A percentile compares a stretch with the other conserved stretches of the same genome.
Evolutionary conservation across 768 basidiomycete species (phyloP).

Genomic region (Cystobasidium ongulense): DNA sequence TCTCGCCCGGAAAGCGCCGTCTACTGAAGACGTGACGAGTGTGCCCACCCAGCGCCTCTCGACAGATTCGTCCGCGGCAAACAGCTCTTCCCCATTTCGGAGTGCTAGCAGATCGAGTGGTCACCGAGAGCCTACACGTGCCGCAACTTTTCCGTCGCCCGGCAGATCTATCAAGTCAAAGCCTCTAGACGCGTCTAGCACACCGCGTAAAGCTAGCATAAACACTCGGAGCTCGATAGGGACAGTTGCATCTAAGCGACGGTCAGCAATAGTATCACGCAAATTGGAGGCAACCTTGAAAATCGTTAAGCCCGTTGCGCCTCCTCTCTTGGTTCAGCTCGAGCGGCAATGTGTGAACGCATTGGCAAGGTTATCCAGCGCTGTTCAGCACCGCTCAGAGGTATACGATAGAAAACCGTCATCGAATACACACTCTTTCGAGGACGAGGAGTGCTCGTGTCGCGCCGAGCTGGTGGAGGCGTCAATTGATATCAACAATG

Average conservation of each 20-base stretch:
- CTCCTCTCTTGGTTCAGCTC: background rate
- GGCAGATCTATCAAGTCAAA: background rate
- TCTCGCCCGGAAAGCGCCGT: background rate
- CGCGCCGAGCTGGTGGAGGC: constrained; percentile 27
- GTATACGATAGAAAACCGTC: background rate
- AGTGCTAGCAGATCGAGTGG: background rate
- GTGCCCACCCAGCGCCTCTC: background rate
- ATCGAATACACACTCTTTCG: background rate
- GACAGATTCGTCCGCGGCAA: background rate
- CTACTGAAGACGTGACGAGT: background rate
- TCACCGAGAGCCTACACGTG: background rate
- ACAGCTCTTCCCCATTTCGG: background rate
- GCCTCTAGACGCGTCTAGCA: background rate
- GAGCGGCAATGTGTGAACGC: background rate
- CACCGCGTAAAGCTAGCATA: constrained; percentile 10
- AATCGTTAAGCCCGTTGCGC: background rate
- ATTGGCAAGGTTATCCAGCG: background rate
- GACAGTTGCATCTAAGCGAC: background rate
- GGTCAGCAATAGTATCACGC: background rate
- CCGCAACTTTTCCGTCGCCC: background rate
- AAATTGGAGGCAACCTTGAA: background rate
- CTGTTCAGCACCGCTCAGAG: constrained; percentile 11
- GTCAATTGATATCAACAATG: constrained; percentile 35
- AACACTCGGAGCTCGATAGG: background rate
- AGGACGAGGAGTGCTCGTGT: background rate